Evolutionary conservation across 495 filamentous ascomycete genomes (phyloP).

Genomic region (Aspergillus ostianus): DNA sequence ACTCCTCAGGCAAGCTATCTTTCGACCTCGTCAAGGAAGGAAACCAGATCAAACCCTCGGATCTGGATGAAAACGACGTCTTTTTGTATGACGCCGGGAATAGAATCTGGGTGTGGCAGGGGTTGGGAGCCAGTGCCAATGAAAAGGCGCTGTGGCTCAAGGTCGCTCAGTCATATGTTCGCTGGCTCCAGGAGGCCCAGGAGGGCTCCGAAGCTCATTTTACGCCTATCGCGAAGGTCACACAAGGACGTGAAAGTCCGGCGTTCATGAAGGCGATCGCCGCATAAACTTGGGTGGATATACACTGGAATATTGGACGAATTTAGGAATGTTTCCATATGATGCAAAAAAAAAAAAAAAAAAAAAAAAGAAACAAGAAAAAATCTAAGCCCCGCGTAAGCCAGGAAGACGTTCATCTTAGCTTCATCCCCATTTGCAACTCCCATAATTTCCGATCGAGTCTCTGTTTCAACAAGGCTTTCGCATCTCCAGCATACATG

Average conservation of each 20-base stretch:
- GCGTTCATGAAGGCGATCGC: slow-evolving; percentile 42
- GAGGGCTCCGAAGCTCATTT: slow-evolving; percentile 37
- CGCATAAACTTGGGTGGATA: slow-evolving; percentile 2
- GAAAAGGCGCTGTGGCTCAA: slow-evolving; percentile 59
- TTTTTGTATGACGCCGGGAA: slow-evolving; percentile 56
- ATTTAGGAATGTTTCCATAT: neutral
- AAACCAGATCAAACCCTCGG: slow-evolving; percentile 29
- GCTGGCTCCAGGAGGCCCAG: slow-evolving; percentile 41
- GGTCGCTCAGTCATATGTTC: slow-evolving; percentile 54
- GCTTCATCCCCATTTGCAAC: too few relatives aligned
- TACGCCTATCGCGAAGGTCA: slow-evolving; percentile 52
- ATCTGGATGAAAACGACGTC: slow-evolving; percentile 55
- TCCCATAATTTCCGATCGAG: too few relatives aligned
- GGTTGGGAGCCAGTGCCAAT: slow-evolving; percentile 46
- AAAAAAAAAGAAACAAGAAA: too few relatives aligned
- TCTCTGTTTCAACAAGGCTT: too few relatives aligned
- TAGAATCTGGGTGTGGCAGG: slow-evolving; percentile 61
- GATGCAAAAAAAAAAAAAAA: too few relatives aligned
- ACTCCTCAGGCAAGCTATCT: slow-evolving; percentile 50
- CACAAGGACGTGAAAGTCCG: slow-evolving; percentile 51
- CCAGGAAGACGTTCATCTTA: too few relatives aligned
- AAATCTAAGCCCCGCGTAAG: too few relatives aligned
- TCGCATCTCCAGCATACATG: too few relatives aligned
- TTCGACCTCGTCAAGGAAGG: slow-evolving; percentile 57
- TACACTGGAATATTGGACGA: neutral